phyloP scores from a whole-genome alignment of 1,139 yeast genomes.

The Geotrichum europaeum region DNA sequence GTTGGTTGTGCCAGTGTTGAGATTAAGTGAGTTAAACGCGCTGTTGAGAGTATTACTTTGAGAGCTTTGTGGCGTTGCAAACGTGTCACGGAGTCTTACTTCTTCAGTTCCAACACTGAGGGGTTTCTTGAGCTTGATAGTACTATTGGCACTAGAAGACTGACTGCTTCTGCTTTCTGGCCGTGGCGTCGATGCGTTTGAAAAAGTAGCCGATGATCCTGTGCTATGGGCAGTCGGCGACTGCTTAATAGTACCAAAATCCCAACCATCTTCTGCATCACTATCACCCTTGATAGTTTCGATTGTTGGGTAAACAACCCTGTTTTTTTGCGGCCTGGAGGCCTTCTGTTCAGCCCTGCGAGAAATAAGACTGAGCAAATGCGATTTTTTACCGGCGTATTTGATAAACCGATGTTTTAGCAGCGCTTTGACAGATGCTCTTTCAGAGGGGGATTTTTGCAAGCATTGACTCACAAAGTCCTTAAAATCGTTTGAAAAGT shows the following conservation, averaged over 20 bases:
- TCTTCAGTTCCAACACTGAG: background rate
- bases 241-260: conserved; percentile 37
- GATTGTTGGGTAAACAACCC: conserved; percentile 22
- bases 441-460: conserved; percentile 50
- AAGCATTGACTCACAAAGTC: conserved; percentile 66
- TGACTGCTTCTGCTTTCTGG: conserved; percentile 1
- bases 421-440: conserved; percentile 57
- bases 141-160: background rate
- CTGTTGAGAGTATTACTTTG: background rate
- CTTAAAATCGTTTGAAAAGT: conserved; percentile 44
- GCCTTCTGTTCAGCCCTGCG: conserved; percentile 20
- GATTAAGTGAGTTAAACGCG: background rate
- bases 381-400: conserved; percentile 38
- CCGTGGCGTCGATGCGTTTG: background rate
- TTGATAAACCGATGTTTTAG: conserved; percentile 55
- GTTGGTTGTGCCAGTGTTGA: background rate
- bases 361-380: conserved; percentile 32
- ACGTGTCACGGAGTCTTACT: background rate
- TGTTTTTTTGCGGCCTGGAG: conserved; percentile 14
- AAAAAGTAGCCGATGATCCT: background rate
- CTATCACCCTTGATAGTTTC: conserved; percentile 9
- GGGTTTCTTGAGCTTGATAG: conserved; percentile 4
- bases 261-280: conserved; percentile 37
- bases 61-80: background rate
- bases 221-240: conserved; percentile 8